Conservation (phyloP, 331 rosid species). For the Quercus phellos region DNA sequence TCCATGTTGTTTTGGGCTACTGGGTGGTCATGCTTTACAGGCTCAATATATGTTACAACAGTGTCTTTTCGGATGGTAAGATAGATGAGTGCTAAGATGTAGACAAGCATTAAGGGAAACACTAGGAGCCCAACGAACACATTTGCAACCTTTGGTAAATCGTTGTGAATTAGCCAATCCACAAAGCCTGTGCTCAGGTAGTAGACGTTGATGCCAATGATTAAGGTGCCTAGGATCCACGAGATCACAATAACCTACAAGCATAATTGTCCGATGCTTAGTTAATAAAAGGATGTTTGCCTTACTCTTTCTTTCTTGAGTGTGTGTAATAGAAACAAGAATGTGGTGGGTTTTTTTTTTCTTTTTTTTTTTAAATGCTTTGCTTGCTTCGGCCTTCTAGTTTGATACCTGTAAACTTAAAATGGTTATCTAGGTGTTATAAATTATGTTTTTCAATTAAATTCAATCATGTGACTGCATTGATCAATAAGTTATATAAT, state of each 20-base stretch:
- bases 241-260: constrained; percentile 61
- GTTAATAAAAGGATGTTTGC: neutral
- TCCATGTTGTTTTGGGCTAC: constrained; percentile 48
- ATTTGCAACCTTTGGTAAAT: constrained; percentile 51
- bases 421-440: too few species aligned
- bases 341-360: too few species aligned
- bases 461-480: too few species aligned
- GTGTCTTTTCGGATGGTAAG: constrained; percentile 63
- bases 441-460: too few species aligned
- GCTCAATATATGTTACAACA: constrained; percentile 44
- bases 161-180: constrained; percentile 63
- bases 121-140: constrained; percentile 70
- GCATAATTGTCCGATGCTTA: neutral
- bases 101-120: constrained; percentile 72
- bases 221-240: constrained; percentile 64
- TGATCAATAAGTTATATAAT: too few species aligned
- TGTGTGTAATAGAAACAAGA: too few species aligned
- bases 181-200: constrained; percentile 72
- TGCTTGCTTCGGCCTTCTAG: too few species aligned
- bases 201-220: constrained; percentile 70
- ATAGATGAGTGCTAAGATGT: constrained; percentile 47
- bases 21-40: constrained; percentile 29
- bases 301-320: too few species aligned
- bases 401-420: too few species aligned
- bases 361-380: too few species aligned